Evolutionary conservation across 2,329 filamentous ascomycete species (phyloP).

Genomic region (Pestalotiopsis sp.): DNA sequence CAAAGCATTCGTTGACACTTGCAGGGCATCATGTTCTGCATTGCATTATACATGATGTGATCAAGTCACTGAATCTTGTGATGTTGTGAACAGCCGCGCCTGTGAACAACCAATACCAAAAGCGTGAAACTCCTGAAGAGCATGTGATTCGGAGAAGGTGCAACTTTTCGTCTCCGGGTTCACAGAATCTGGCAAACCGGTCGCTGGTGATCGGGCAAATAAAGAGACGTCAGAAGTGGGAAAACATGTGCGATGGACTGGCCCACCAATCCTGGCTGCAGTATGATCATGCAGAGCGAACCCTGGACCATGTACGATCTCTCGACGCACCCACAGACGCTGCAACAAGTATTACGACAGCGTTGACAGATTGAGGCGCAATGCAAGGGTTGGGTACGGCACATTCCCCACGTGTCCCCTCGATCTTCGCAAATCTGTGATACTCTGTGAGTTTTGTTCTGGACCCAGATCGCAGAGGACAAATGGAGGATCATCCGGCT

Average conservation of each 20-base stretch:
- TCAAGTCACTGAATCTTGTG: too few species aligned
- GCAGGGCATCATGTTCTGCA: too few species aligned
- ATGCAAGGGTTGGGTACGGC: not conserved
- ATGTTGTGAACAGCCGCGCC: too few species aligned
- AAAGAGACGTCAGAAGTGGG: not conserved
- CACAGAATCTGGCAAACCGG: not conserved
- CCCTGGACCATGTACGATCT: not conserved
- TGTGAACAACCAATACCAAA: too few species aligned
- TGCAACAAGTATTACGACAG: not conserved
- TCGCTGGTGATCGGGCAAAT: not conserved
- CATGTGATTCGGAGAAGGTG: not conserved
- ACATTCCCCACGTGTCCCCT: not conserved
- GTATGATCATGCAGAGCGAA: too few species aligned
- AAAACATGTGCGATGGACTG: not conserved
- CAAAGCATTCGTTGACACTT: too few species aligned
- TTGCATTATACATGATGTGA: too few species aligned
- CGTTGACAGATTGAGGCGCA: not conserved
- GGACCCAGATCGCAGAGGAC: not conserved
- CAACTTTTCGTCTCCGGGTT: not conserved
- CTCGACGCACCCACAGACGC: not conserved
- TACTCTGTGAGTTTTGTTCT: not conserved
- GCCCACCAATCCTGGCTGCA: not conserved
- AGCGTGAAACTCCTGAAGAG: too few species aligned
- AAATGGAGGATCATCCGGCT: not conserved
- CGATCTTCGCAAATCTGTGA: not conserved